Base-by-base conservation (phyloP, 306 rosid species). In the Hylodesmum podocarpum region DNA sequence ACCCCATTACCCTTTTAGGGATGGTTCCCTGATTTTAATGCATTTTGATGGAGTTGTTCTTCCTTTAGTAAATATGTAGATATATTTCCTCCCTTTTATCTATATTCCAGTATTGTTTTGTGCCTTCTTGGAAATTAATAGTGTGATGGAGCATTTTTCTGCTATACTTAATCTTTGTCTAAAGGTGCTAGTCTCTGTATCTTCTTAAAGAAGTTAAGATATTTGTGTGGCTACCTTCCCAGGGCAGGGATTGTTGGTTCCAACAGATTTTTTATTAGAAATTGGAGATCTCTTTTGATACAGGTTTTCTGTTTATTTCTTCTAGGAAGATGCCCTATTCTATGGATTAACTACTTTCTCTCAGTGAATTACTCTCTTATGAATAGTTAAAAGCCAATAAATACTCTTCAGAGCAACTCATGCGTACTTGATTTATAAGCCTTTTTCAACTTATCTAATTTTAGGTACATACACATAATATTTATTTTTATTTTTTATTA, bases 401-500 rank as follows among this genome's bases (percentile, higher is more conserved):
- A 22, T 13, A 24, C 15, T 28, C 64, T 57, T 37, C 57, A 40
- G 47, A 54, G 24, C 53, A 72, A 7, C 43, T 44, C 49, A 57
- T 31, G 64, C 61, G 39, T 36, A 40, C 61, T 39, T 74, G 59
- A 33, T 37, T 21, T 62, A 43, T 63, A 64, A 40, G 31, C 6
- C 31, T 28, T 31, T 36, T 54, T 53, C 15, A 18, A 46, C 39
- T 74, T 77, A 64, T 71, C 59, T 71, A 53, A 29, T 53, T 24
- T 72, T 77, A 28, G 31, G 51, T 76, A 72, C 29, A 31, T 72
- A 29, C 66, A 21, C 22, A 70, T 80, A 41, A 7, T 40, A 14
- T 41, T 40, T 41, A 55, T 66, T 34, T 46, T 80, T 27, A 33
- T 55, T 50, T 34, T 37, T 37, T 64, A 46, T 51, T 62, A 72